Evolutionary conservation across 1,284 basidiomycete genomes (phyloP), one percentile per base, ranked within the genome.

Genomic region (Rhodotorula sp.): DNA sequence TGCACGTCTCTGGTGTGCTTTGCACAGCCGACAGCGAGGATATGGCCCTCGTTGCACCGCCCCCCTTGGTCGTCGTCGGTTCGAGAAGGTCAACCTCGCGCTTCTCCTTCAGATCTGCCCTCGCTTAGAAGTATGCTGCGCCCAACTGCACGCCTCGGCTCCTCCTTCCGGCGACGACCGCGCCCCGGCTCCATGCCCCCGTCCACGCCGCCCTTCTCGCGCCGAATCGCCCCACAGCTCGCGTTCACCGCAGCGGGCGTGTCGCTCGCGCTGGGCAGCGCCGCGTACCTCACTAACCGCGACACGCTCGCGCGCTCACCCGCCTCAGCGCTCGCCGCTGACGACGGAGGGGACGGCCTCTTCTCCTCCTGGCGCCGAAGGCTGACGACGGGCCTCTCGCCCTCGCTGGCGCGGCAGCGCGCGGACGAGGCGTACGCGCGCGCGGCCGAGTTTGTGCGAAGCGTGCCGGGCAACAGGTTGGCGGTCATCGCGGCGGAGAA

Each of bases 401-500:
- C 65, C 2, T 54, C 59, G 21, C 53, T 69, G 51, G 61, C 58
- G 21, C 56, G 67, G 19, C 59, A 66, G 22, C 46, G 71, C 32
- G 64, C 60, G n/a, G 63, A 67, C 7, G 71, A 73, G 21, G 54
- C 34, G 27, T 61, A 53, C 50, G n/a, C 58, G 3, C 29, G 48
- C 5, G 71, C 62, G 0, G 29, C 36, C 10, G 34, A 25, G 9
- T 50, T n/a, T 15, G 64, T 67, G 1, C 27, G 34, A 2, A 1
- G 17, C 15, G 22, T 66, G 15, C 36, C 37, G 1, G 58, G 25
- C 4, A 69, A 64, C 27, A 36, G 72, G 12, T 63, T 71, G 22
- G 63, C 70, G 13, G 36, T 71, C n/a, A 72, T 77, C 53, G 27
- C 67, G 37, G 68, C 62, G 10, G 67, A 77, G 63, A 66, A 68